Evolutionary conservation across 1,139 yeast genomes (phyloP).

Genomic region (Wickerhamomyces sp.): DNA sequence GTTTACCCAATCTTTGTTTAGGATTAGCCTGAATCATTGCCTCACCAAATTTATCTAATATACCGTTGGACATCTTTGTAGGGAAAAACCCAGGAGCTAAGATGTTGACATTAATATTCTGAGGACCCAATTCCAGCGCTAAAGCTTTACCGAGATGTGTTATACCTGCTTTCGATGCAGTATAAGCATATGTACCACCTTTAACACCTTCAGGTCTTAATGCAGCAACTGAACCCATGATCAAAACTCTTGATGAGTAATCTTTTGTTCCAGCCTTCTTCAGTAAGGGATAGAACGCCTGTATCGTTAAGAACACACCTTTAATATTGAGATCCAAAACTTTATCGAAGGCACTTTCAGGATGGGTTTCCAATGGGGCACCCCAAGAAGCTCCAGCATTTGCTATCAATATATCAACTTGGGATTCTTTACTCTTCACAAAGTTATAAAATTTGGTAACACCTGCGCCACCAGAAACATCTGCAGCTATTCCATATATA

Average conservation of each 20-base stretch:
- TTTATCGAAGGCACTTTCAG: conserved; percentile 59
- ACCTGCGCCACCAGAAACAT: conserved; percentile 50
- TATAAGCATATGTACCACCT: conserved; percentile 59
- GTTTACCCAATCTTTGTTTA: conserved; percentile 57
- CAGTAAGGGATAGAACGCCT: conserved; percentile 55
- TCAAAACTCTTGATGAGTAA: conserved; percentile 64
- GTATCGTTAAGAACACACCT: conserved; percentile 69
- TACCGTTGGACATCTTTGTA: conserved; percentile 69
- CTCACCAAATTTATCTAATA: conserved; percentile 52
- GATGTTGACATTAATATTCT: conserved; percentile 60
- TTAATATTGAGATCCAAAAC: conserved; percentile 61
- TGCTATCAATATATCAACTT: conserved; percentile 63
- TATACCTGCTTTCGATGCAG: conserved; percentile 76
- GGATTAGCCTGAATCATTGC: conserved; percentile 51
- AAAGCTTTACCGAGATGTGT: conserved; percentile 63
- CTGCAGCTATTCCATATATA: conserved; percentile 57
- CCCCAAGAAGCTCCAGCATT: conserved; percentile 88
- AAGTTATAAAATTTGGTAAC: conserved; percentile 42
- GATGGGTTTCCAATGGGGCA: conserved; percentile 56
- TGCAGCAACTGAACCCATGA: conserved; percentile 62
- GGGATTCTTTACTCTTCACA: conserved; percentile 35
- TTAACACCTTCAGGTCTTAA: conserved; percentile 43
- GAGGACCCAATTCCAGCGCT: conserved; percentile 63
- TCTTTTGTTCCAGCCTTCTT: conserved; percentile 48
- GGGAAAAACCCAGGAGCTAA: conserved; percentile 82